Evolutionary conservation across 371 early-diverging fungal genomes (phyloP), one percentile per base, ranked within the genome.

Genomic region (Mortierella sp.): DNA sequence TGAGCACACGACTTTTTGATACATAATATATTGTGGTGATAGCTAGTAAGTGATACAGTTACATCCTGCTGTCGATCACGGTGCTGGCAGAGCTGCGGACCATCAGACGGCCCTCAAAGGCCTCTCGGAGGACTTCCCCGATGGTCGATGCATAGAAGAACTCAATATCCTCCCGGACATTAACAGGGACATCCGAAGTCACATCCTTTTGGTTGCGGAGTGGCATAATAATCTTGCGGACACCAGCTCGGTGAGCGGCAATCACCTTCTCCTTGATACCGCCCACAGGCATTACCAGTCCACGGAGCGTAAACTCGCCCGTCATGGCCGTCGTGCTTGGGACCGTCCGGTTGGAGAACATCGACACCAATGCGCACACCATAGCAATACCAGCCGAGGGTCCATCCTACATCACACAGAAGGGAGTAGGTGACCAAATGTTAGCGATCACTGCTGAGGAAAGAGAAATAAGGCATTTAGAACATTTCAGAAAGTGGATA

Each of bases 241-340:
- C 91, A 29, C 96, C 96, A 21, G 94, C 94, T 4, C 96, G 93
- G 83, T 96, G 96, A 1, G 97, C 97, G 2, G 96, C 95, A 21
- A 96, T 91, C 29, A 96, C 92, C 84, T 97, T 97, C 83, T 97
- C 97, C 86, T 95, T 95, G 84, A 97, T 93, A 4, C 97, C 97
- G 0, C 97, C 96, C 3, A 97, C 96, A 27, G 97, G 96, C 49
- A 96, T 88, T 18, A 97, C 96, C 60, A 93, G 90, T 0, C 98
- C 98, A 7, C 96, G 92, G 18, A 97, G 88, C 0, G 97, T 96
- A 29, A 97, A 92, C 87, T 97, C 98, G 38, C 98, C 98, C 7
- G 97, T 96, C 95, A 96, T 95, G 10, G 95, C 95, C 0, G 92
- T 91, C 6, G 90, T 90, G 5, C 89, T 73, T 14, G 93, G 91